Evolutionary conservation across 441 rosid genomes (phyloP).

Genomic region (Gossypium schwendimanii): DNA sequence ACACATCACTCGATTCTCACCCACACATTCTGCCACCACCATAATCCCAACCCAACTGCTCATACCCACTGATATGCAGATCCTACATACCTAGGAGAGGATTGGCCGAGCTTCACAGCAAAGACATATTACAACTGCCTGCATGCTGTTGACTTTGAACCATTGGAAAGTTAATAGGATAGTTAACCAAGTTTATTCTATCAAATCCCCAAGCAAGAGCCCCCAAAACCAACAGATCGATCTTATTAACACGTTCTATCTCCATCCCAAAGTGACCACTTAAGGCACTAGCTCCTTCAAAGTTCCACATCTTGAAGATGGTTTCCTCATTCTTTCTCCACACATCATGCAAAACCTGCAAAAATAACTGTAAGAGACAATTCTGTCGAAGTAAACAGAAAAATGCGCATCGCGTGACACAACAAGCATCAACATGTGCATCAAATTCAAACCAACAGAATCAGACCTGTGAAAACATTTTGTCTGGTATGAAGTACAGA

Average conservation of each 20-base stretch:
- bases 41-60: slow-evolving; percentile 15
- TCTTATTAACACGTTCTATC: slow-evolving; percentile 34
- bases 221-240: slow-evolving; percentile 30
- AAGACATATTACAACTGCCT: slow-evolving; percentile 14
- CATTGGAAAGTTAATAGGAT: slow-evolving; percentile 24
- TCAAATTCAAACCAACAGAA: neutral
- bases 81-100: slow-evolving; percentile 11
- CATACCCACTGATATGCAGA: slow-evolving; percentile 11
- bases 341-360: slow-evolving; percentile 34
- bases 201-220: slow-evolving; percentile 20
- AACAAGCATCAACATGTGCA: neutral
- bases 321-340: slow-evolving; percentile 23
- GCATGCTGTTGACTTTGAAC: slow-evolving; percentile 19
- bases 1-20: slow-evolving; percentile 6
- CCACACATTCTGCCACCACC: neutral
- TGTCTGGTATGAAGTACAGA: neutral
- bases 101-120: slow-evolving; percentile 5
- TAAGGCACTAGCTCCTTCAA: slow-evolving; percentile 31
- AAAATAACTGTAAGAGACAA: neutral
- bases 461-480: neutral
- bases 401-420: neutral
- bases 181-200: slow-evolving; percentile 27
- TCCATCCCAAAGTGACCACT: slow-evolving; percentile 33
- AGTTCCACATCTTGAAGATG: slow-evolving; percentile 29
- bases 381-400: neutral